phyloP scores from a whole-genome alignment of 1,284 basidiomycete genomes.

The Leccinum subrobustum region DNA sequence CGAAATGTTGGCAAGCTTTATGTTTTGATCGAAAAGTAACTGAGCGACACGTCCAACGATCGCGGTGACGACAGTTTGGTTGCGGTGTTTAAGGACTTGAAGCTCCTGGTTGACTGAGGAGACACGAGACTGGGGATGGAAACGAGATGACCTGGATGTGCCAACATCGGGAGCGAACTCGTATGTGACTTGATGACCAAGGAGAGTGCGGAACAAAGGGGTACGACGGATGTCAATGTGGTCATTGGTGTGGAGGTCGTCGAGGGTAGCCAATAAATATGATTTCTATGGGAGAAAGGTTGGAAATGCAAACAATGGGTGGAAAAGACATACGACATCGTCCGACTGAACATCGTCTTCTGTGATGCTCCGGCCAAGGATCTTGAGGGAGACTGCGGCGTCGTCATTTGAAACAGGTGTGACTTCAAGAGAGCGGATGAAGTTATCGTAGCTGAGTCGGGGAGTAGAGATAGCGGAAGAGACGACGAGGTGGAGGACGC shows the following conservation, averaged over 20 bases:
- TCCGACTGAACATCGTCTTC: conserved; percentile 42
- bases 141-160: conserved; percentile 19
- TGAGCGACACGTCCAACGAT: conserved; percentile 46
- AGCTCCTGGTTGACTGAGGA: conserved; percentile 30
- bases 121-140: conserved; percentile 12
- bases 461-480: conserved; percentile 34
- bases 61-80: conserved; percentile 49
- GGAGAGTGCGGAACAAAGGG: conserved; percentile 33
- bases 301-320: neutral
- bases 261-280: conserved; percentile 38
- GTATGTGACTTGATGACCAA: conserved; percentile 28
- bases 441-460: conserved; percentile 38
- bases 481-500: conserved; percentile 46
- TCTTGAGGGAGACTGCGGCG: conserved; percentile 18
- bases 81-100: conserved; percentile 40
- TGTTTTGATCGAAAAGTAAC: conserved; percentile 46
- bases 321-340: conserved; percentile 39
- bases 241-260: conserved; percentile 35
- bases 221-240: conserved; percentile 35
- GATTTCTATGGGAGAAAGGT: conserved; percentile 32
- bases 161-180: conserved; percentile 11
- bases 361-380: conserved; percentile 36
- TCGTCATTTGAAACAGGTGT: conserved; percentile 25
- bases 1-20: conserved; percentile 38
- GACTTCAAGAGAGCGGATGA: conserved; percentile 37